Evolutionary conservation across 1,284 basidiomycete genomes (phyloP).

Genomic region (Rhodotorula sp.): DNA sequence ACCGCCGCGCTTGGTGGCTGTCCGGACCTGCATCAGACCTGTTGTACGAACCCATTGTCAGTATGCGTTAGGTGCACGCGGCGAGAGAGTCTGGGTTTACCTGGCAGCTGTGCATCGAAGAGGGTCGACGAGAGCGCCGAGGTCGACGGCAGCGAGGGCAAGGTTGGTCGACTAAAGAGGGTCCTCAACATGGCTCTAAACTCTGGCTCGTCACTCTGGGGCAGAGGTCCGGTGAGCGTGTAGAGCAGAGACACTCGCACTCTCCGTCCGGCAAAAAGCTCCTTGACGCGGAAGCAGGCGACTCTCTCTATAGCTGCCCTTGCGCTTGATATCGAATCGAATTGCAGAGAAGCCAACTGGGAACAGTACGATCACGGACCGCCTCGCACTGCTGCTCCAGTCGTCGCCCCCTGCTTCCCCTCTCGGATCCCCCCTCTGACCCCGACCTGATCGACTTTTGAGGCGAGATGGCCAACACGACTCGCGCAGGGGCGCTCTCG

Average conservation of each 20-base stretch:
- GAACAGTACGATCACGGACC: neutral
- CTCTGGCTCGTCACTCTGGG: neutral
- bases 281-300: too few species aligned
- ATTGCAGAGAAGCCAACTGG: too few species aligned
- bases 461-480: conserved; percentile 78
- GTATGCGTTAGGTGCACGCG: neutral
- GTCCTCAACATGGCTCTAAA: conserved; percentile 16
- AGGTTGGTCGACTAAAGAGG: conserved; percentile 20
- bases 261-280: too few species aligned
- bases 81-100: conserved; percentile 11
- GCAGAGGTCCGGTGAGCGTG: neutral
- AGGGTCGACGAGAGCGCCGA: conserved; percentile 34
- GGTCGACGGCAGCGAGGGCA: conserved; percentile 31
- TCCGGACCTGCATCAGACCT: conserved; percentile 55
- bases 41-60: neutral
- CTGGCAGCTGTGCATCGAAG: conserved; percentile 32
- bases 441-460: neutral
- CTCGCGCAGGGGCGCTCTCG: conserved; percentile 66
- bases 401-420: neutral
- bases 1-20: conserved; percentile 87
- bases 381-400: neutral
- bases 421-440: neutral
- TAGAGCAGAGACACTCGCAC: neutral
- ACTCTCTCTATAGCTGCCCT: too few species aligned
- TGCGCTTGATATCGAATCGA: too few species aligned